Conservation (phyloP, 2,329 filamentous ascomycete species). For the Arthrobotrys conoides region DNA sequence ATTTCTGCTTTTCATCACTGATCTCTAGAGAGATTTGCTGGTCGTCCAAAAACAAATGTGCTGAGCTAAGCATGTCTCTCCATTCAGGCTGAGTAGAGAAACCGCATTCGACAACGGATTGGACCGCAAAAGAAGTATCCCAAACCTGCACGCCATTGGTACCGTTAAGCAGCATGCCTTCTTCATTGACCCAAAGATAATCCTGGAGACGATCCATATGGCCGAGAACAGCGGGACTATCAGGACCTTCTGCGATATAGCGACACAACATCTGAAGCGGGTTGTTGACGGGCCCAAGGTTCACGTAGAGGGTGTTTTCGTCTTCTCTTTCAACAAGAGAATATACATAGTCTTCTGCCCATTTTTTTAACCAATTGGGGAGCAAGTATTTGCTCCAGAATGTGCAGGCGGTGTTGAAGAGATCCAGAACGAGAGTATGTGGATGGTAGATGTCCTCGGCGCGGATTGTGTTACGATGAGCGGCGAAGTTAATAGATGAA, state of each 20-base stretch:
- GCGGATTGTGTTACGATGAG: slow-evolving; percentile 85
- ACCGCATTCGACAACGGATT: slow-evolving; percentile 83
- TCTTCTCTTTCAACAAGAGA: slow-evolving; percentile 91
- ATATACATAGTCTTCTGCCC: slow-evolving; percentile 85
- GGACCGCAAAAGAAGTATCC: slow-evolving; percentile 93
- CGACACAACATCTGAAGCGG: slow-evolving; percentile 91
- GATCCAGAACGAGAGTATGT: slow-evolving; percentile 85
- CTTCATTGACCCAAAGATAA: slow-evolving; percentile 89
- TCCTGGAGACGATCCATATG: slow-evolving; percentile 88
- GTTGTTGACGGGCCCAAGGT: slow-evolving; percentile 88
- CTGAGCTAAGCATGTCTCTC: slow-evolving; percentile 84
- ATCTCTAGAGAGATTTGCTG: slow-evolving; percentile 90
- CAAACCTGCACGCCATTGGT: slow-evolving; percentile 98
- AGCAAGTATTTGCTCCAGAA: slow-evolving; percentile 86
- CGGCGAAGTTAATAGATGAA: slow-evolving; percentile 81
- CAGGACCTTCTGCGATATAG: slow-evolving; percentile 86
- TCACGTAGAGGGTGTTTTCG: slow-evolving; percentile 88
- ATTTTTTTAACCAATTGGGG: slow-evolving; percentile 75
- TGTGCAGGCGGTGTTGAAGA: slow-evolving; percentile 82
- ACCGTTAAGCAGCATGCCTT: slow-evolving; percentile 94
- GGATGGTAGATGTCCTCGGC: slow-evolving; percentile 90
- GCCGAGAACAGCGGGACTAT: slow-evolving; percentile 77
- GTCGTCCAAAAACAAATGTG: slow-evolving; percentile 86
- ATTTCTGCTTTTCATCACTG: slow-evolving; percentile 78
- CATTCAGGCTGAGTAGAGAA: slow-evolving; percentile 83